Evolutionary conservation across 1,284 basidiomycete genomes (phyloP), one percentile per base, ranked within the genome.

Genomic region (Ceraceosorus guamensis): DNA sequence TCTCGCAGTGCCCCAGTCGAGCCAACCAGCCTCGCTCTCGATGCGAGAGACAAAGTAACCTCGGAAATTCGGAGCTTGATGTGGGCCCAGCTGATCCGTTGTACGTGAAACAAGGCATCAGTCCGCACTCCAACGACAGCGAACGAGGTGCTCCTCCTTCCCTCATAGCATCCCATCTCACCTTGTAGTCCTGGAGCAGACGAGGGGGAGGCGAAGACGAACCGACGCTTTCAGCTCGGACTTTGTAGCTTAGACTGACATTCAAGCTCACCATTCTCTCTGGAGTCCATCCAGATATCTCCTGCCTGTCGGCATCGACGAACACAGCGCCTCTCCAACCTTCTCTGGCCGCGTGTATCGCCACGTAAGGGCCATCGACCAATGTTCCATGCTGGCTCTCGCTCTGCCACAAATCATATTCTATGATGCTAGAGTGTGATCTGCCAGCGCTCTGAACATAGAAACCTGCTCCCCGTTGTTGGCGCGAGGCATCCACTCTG

Each of bases 41-140:
- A 90, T 87, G 13, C 85, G 82, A 6, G 85, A 87, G 50, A 85
- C 87, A 73, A 87, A 89, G 79, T 87, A 88, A 0, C 85, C 87
- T 37, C 81, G 82, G 79, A 82, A 80, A 51, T 68, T 53, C 63
- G 78, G 75, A 0, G 83, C 82, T 3, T 77, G 72, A 45, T 76
- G 66, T 31, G 70, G 68, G 0, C 77, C 68, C 4, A 78, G 66
- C 48, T 24, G 24, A 24, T 24, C 24, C 24, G 24, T 24, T 24
- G 24, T 24, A 24, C 24, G 24, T 24, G 24, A 24, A 24, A 24
- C 24, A 24, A 24, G 24, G 24, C 24, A 24, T 24, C 24, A 24
- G 24, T 24, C 24, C 24, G 24, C 24, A 24, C 24, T 24, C 24
- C 24, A 24, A 24, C 24, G 3, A 24, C 3, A 24, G 24, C 24